Percentiles rank a stretch among this genome's conserved stretches.
phyloP scores from a whole-genome alignment of 129 eudicot genomes.

The Scalesia atractyloides region DNA sequence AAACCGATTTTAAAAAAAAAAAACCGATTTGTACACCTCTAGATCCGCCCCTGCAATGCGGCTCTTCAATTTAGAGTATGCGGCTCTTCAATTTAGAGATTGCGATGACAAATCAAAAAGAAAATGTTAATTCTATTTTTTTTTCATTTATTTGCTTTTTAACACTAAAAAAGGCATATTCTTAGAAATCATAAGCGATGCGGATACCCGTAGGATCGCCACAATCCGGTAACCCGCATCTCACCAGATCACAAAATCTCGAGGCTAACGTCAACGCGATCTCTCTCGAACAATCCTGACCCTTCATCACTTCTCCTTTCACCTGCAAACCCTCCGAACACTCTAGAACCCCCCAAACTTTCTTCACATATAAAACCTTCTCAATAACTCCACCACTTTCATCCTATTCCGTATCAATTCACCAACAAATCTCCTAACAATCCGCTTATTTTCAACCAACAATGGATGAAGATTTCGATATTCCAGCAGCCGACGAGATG shows the following conservation, averaged over 20 bases:
- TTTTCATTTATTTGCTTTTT: too few species aligned
- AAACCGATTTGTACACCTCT: too few species aligned
- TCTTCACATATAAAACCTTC: constrained; percentile 16
- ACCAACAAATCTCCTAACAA: neutral
- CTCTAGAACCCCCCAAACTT: constrained; percentile 57
- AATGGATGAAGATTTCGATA: constrained; percentile 92
- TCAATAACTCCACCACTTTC: neutral
- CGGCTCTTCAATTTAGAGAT: too few species aligned
- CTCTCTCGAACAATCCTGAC: constrained; percentile 59
- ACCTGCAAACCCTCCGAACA: constrained; percentile 45
- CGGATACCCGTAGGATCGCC: constrained; percentile 19
- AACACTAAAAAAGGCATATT: too few species aligned
- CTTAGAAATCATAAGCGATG: too few species aligned
- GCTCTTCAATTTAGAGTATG: too few species aligned
- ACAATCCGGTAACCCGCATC: constrained; percentile 3
- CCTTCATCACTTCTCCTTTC: constrained; percentile 22
- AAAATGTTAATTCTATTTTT: too few species aligned
- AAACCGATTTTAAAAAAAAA: too few species aligned
- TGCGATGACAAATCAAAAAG: too few species aligned
- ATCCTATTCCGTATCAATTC: neutral
- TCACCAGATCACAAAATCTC: constrained; percentile 24
- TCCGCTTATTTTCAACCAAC: neutral
- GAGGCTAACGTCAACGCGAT: constrained; percentile 37
- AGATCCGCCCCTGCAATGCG: too few species aligned
- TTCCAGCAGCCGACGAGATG: constrained; percentile 61